Percentiles rank a stretch among this genome's conserved stretches.
These are phyloP conservation scores for Carallia pectinifolia DNA, from an alignment of 345 rosid species.

Conservation along the genomic window DNA sequence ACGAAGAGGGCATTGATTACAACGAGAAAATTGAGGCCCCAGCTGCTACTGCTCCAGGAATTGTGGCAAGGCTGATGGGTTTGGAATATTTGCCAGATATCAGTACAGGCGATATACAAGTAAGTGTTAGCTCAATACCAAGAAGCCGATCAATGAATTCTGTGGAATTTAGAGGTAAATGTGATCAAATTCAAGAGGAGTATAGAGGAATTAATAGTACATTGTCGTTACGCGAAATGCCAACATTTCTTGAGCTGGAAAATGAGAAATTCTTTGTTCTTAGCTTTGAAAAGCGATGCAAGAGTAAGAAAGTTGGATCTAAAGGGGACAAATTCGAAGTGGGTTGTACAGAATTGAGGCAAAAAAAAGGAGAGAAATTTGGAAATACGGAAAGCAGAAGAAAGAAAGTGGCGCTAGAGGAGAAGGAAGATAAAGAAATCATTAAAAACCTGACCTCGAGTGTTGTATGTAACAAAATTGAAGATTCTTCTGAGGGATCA, in stretches of 20 bases:
- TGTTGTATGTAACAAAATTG: neutral
- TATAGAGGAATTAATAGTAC: conserved; percentile 41
- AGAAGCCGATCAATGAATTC: conserved; percentile 58
- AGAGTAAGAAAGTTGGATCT: conserved; percentile 4
- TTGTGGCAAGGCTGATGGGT: conserved; percentile 86
- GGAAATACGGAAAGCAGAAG: conserved; percentile 23
- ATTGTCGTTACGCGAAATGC: conserved; percentile 35
- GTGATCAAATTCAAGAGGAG: conserved; percentile 21
- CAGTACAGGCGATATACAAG: neutral
- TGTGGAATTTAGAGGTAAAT: conserved; percentile 23
- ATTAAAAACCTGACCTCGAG: conserved; percentile 11
- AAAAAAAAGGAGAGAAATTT: conserved; percentile 25
- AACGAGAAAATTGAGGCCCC: conserved; percentile 14
- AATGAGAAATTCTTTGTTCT: conserved; percentile 62
- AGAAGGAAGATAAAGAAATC: conserved; percentile 15
- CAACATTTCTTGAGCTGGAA: conserved; percentile 56
- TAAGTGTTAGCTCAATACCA: conserved; percentile 23
- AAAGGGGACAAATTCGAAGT: conserved; percentile 19
- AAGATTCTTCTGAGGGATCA: conserved; percentile 2
- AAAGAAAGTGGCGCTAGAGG: conserved; percentile 8
- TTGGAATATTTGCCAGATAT: conserved; percentile 44
- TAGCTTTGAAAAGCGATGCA: conserved; percentile 46
- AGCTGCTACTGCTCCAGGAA: conserved; percentile 33
- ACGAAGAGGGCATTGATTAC: neutral
- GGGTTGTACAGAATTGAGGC: conserved; percentile 33